A percentile compares a stretch with the other conserved stretches of the same genome.
Evolutionary conservation across 805 yeast genomes (phyloP).

Genomic region (Diddensiella transvaalensis): DNA sequence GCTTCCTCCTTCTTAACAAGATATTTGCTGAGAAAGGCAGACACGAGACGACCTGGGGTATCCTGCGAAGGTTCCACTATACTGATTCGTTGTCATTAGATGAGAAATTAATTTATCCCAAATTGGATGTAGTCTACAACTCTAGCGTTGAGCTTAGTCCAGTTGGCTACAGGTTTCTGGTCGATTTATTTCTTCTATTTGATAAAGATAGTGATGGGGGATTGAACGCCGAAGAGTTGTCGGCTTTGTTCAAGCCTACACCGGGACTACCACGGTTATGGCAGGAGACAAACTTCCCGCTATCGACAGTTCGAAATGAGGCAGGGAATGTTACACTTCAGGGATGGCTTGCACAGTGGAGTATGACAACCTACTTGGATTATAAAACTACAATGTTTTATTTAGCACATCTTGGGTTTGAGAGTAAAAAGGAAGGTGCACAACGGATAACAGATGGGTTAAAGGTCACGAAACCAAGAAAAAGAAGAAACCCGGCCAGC

Average conservation of each 20-base stretch:
- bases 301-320: conserved; percentile 83
- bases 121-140: conserved; percentile 21
- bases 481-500: conserved; percentile 60
- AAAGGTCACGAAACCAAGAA: conserved; percentile 79
- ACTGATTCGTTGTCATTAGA: conserved; percentile 86
- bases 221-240: conserved; percentile 66
- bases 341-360: conserved; percentile 99
- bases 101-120: conserved; percentile 76
- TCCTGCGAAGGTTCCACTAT: conserved; percentile 79
- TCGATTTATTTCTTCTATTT: conserved; percentile 80
- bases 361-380: conserved; percentile 88
- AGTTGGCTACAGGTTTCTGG: conserved; percentile 84
- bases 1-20: conserved; percentile 73
- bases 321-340: conserved; percentile 87
- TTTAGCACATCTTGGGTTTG: conserved; percentile 86
- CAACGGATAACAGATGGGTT: conserved; percentile 48
- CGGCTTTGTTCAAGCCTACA: conserved; percentile 73
- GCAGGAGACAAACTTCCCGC: conserved; percentile 82
- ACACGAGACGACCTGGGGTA: conserved; percentile 97
- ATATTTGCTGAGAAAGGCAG: conserved; percentile 86
- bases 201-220: conserved; percentile 98
- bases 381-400: conserved; percentile 81
- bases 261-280: conserved; percentile 90
- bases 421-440: conserved; percentile 32
- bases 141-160: conserved; percentile 79